Conservation (phyloP, 768 basidiomycete species). For the Leccinum incarnatum region DNA sequence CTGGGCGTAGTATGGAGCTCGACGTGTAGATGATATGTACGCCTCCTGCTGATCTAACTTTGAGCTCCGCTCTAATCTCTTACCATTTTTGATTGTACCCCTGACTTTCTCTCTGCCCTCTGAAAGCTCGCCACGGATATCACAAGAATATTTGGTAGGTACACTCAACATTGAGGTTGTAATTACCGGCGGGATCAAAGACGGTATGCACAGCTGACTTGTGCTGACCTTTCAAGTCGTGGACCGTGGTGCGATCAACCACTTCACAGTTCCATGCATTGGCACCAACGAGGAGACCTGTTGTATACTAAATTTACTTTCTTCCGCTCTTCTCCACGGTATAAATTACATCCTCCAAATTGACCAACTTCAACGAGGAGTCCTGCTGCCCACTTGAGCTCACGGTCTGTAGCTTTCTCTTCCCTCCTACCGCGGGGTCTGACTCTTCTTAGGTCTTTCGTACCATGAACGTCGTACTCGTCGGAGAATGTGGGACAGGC, state of each 20-base stretch:
- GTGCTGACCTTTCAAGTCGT: neutral
- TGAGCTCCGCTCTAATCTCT: constrained; percentile 20
- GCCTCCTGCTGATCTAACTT: constrained; percentile 15
- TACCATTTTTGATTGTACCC: constrained; percentile 14
- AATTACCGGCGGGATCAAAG: neutral
- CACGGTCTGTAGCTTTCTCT: neutral
- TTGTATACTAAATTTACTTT: neutral
- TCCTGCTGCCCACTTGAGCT: neutral
- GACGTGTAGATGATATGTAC: constrained; percentile 9
- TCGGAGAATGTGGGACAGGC: constrained; percentile 24
- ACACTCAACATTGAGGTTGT: neutral
- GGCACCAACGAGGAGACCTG: neutral
- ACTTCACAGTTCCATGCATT: neutral
- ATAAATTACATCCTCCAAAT: constrained; percentile 4
- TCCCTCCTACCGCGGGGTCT: neutral
- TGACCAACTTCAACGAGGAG: neutral
- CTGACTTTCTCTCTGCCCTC: neutral
- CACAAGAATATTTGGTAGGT: neutral
- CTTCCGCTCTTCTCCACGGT: neutral
- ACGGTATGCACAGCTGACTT: neutral
- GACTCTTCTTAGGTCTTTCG: constrained; percentile 1
- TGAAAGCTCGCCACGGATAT: neutral
- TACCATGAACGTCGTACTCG: constrained; percentile 23
- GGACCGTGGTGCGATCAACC: neutral
- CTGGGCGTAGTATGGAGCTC: constrained; percentile 7